phyloP scores from a whole-genome alignment of 164 flowering plant species.

The Nymphaea thermarum region DNA sequence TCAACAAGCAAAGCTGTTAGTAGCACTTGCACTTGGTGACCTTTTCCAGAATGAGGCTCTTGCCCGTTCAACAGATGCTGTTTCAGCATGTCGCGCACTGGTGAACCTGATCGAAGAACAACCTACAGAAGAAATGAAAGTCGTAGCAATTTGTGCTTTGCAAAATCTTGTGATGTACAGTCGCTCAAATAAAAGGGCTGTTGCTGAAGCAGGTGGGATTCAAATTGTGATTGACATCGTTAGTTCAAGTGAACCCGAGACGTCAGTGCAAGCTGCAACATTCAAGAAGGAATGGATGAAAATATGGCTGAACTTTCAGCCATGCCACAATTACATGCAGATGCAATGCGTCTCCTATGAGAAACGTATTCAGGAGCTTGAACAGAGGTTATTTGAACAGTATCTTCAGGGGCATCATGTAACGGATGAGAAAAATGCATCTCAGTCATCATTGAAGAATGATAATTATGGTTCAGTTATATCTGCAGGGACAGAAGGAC shows the following conservation, averaged over 20 bases:
- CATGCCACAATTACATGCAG: too few species aligned
- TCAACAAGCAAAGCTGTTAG: constrained; percentile 61
- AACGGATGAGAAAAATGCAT: constrained; percentile 19
- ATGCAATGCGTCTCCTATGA: constrained; percentile 82
- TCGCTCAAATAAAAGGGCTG: too few species aligned
- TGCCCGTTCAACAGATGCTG: constrained; percentile 59
- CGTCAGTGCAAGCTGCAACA: too few species aligned
- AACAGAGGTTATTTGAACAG: constrained; percentile 71
- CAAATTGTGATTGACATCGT: too few species aligned
- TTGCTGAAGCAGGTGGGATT: too few species aligned
- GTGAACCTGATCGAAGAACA: constrained; percentile 76
- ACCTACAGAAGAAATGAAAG: constrained; percentile 84
- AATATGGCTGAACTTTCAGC: too few species aligned
- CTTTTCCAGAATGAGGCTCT: constrained; percentile 68
- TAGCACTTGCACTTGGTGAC: constrained; percentile 73
- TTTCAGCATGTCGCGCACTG: constrained; percentile 73
- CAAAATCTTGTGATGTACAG: constrained; percentile 80
- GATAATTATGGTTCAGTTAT: too few species aligned
- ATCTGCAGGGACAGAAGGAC: too few species aligned
- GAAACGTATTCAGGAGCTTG: constrained; percentile 85
- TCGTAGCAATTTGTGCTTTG: constrained; percentile 71
- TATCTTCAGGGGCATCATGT: constrained; percentile 41
- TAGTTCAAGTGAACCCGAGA: too few species aligned
- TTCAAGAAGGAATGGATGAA: too few species aligned
- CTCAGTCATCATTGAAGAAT: too few species aligned